phyloP scores from a whole-genome alignment of 2,329 filamentous ascomycete genomes.

The Tolypocladium nubicola region DNA sequence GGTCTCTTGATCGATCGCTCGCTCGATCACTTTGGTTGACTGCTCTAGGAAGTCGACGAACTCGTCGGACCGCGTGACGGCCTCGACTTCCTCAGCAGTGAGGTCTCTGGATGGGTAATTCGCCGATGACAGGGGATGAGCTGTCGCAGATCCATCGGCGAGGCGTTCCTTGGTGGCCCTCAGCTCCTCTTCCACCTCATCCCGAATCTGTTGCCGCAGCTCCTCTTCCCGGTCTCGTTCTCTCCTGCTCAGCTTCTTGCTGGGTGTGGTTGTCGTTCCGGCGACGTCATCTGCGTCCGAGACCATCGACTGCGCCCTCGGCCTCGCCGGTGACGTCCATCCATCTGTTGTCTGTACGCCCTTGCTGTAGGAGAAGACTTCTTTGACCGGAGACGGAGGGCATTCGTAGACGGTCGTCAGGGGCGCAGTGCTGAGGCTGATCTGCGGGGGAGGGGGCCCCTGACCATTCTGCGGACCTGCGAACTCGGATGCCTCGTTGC shows the following conservation, averaged over 20 bases:
- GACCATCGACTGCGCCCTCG: conserved; percentile 25
- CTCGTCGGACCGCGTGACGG: conserved; percentile 83
- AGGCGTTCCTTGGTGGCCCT: conserved; percentile 56
- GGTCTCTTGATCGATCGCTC: conserved; percentile 78
- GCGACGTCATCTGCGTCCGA: conserved; percentile 53
- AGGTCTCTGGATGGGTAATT: conserved; percentile 74
- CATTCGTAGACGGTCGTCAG: conserved; percentile 73
- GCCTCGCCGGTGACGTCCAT: conserved; percentile 47
- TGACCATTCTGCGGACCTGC: conserved; percentile 35
- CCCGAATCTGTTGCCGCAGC: conserved; percentile 70
- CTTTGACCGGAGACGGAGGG: conserved; percentile 62
- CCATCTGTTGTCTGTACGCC: conserved; percentile 83
- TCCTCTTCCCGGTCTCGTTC: conserved; percentile 82
- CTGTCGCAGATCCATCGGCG: conserved; percentile 28
- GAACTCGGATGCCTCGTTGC: conserved; percentile 59
- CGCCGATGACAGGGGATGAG: conserved; percentile 14
- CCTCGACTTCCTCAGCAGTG: conserved; percentile 74
- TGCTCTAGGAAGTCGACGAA: conserved; percentile 93
- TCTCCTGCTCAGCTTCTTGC: conserved; percentile 67
- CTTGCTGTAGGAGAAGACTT: conserved; percentile 95
- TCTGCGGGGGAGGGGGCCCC: conserved; percentile 33
- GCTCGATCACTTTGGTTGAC: conserved; percentile 93
- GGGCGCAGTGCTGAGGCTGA: conserved; percentile 64
- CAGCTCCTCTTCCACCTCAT: conserved; percentile 88
- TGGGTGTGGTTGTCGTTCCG: conserved; percentile 46